These are phyloP conservation scores for Alternaria panax DNA, from an alignment of 2,329 filamentous ascomycete genomes.

Conservation along the genomic window DNA sequence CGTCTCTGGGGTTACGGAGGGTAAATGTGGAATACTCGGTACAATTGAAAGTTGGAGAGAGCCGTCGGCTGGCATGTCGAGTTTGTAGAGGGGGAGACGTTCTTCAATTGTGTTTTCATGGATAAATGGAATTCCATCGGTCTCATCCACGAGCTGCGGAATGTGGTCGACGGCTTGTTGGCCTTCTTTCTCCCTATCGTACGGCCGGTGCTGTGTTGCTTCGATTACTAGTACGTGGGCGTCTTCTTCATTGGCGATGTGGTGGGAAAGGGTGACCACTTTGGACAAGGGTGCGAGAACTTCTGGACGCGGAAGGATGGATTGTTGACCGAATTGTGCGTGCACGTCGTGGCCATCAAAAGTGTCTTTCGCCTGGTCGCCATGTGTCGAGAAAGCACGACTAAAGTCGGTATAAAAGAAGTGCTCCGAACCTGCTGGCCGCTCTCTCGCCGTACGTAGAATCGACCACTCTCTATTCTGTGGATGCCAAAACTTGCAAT, in stretches of 20 bases:
- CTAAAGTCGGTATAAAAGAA: constrained; percentile 53
- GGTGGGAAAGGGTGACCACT: constrained; percentile 16
- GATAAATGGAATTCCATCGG: too few relatives aligned
- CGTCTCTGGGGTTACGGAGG: constrained; percentile 1
- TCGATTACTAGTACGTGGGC: constrained; percentile 30
- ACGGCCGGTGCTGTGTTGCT: not conserved
- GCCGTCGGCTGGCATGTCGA: constrained; percentile 43
- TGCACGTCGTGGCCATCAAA: constrained; percentile 29
- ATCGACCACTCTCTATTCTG: constrained; percentile 37
- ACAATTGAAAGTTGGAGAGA: constrained; percentile 23
- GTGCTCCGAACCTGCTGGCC: constrained; percentile 42
- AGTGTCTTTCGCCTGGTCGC: constrained; percentile 17
- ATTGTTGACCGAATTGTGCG: constrained; percentile 46
- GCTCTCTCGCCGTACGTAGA: constrained; percentile 36
- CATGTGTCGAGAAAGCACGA: constrained; percentile 39
- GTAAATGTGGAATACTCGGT: not conserved
- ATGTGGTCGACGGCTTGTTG: too few relatives aligned
- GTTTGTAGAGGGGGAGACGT: constrained; percentile 40
- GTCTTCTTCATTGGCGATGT: constrained; percentile 17
- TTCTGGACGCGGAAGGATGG: constrained; percentile 36
- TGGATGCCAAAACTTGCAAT: constrained; percentile 26
- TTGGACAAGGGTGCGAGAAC: not conserved
- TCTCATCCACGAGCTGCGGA: too few relatives aligned
- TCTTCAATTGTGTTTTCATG: constrained; percentile 14
- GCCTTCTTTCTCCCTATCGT: not conserved